Evolutionary conservation across 2,329 filamentous ascomycete species (phyloP).

Genomic region (Albifimbria verrucaria): DNA sequence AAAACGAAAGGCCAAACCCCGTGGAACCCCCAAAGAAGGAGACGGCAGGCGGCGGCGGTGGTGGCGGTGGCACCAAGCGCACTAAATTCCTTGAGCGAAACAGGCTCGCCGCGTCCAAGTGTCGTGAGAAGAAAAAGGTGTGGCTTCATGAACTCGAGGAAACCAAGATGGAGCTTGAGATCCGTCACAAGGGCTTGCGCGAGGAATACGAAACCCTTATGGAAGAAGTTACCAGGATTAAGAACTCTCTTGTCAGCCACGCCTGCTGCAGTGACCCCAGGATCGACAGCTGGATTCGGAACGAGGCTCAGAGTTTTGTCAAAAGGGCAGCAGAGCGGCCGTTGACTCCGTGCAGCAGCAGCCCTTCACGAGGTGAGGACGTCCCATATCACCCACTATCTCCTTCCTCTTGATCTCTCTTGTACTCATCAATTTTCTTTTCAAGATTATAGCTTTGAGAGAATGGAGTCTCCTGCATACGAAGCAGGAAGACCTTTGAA

Average conservation of each 20-base stretch:
- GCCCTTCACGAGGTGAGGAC: neutral
- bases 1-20: slow-evolving; percentile 24
- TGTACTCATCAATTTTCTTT: neutral
- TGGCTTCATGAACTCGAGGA: slow-evolving; percentile 50
- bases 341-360: neutral
- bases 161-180: slow-evolving; percentile 40
- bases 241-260: slow-evolving; percentile 50
- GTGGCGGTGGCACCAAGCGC: slow-evolving; percentile 37
- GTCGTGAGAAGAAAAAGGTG: slow-evolving; percentile 63
- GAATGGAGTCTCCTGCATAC: neutral
- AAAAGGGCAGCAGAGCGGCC: slow-evolving; percentile 16
- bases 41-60: slow-evolving; percentile 25
- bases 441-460: neutral
- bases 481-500: slow-evolving; percentile 6
- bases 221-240: slow-evolving; percentile 43
- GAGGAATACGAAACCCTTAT: slow-evolving; percentile 39
- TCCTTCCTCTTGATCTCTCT: no score
- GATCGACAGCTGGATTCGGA: slow-evolving; percentile 52
- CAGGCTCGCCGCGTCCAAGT: slow-evolving; percentile 70
- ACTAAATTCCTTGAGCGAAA: slow-evolving; percentile 66
- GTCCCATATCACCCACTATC: no score
- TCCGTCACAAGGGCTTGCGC: slow-evolving; percentile 38
- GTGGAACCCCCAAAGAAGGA: slow-evolving; percentile 12
- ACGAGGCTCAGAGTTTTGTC: slow-evolving; percentile 48
- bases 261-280: slow-evolving; percentile 49